Conservation (phyloP, 306 rosid genomes). For the Fagus crenata region DNA sequence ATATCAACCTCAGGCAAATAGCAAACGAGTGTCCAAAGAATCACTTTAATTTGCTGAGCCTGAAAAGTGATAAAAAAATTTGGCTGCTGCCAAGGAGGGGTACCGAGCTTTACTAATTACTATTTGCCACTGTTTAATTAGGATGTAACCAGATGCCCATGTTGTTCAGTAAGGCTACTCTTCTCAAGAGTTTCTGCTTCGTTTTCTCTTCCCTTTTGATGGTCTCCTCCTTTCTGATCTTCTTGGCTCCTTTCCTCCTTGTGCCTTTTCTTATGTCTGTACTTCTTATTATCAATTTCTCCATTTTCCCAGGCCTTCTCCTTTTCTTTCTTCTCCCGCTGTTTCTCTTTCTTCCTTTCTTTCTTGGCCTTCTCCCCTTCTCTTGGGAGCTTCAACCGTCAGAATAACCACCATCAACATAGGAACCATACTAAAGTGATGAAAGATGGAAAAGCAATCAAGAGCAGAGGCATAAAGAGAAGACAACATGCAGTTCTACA, state of each 20-base stretch:
- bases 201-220: conserved; percentile 17
- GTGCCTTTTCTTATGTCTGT: conserved; percentile 13
- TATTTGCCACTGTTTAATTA: too few species aligned
- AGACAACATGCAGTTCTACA: neutral
- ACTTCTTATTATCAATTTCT: conserved; percentile 16
- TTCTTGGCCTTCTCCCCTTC: conserved; percentile 31
- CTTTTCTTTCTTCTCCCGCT: conserved; percentile 29
- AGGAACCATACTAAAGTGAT: neutral
- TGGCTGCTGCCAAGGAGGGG: too few species aligned
- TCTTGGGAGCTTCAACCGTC: conserved; percentile 17
- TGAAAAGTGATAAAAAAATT: too few species aligned
- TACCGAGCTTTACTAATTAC: too few species aligned
- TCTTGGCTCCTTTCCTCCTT: conserved; percentile 26
- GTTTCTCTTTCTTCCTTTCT: conserved; percentile 33
- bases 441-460: neutral
- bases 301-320: conserved; percentile 22
- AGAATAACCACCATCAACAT: conserved; percentile 11
- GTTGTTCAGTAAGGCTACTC: conserved; percentile 35
- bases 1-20: conserved; percentile 19
- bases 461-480: neutral
- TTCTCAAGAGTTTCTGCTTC: conserved; percentile 28
- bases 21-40: conserved; percentile 13
- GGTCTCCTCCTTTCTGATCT: conserved; percentile 10
- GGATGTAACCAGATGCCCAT: conserved; percentile 15
- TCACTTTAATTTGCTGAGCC: neutral